These are phyloP conservation scores for Chaetomium olivaceum DNA, from an alignment of 2,329 filamentous ascomycete species.

Conservation along the genomic window DNA sequence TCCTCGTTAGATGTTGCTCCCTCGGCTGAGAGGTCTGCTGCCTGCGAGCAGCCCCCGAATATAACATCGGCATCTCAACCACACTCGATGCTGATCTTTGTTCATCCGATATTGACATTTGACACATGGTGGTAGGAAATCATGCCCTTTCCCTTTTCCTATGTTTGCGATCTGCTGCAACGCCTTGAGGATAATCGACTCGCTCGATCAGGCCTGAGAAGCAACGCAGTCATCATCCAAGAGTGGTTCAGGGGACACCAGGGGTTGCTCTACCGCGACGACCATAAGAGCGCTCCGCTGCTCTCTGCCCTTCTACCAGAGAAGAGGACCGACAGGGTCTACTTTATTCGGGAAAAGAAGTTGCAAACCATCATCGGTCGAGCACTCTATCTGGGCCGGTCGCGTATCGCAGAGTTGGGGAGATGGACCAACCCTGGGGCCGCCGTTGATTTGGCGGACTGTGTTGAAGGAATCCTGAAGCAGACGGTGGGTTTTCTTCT, in stretches of 20 bases:
- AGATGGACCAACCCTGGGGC: conserved; percentile 60
- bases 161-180: conserved; percentile 73
- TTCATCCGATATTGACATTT: neutral
- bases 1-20: neutral
- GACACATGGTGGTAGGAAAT: neutral
- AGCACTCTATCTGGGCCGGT: conserved; percentile 63
- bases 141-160: conserved; percentile 69
- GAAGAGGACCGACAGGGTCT: conserved; percentile 74
- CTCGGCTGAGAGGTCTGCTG: conserved; percentile 15
- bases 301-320: conserved; percentile 77
- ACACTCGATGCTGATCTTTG: neutral
- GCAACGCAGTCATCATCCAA: conserved; percentile 45
- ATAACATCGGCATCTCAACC: neutral
- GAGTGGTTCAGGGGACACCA: conserved; percentile 72
- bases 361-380: conserved; percentile 69
- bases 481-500: conserved; percentile 52
- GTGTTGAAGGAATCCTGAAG: conserved; percentile 64
- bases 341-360: conserved; percentile 62
- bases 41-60: neutral
- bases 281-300: conserved; percentile 62
- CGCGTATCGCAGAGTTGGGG: conserved; percentile 61
- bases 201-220: conserved; percentile 36
- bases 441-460: conserved; percentile 69
- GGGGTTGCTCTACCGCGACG: conserved; percentile 54
- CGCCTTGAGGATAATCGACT: conserved; percentile 55